Conservation (phyloP, 208 protist species). For the Eutreptiella sp. region DNA sequence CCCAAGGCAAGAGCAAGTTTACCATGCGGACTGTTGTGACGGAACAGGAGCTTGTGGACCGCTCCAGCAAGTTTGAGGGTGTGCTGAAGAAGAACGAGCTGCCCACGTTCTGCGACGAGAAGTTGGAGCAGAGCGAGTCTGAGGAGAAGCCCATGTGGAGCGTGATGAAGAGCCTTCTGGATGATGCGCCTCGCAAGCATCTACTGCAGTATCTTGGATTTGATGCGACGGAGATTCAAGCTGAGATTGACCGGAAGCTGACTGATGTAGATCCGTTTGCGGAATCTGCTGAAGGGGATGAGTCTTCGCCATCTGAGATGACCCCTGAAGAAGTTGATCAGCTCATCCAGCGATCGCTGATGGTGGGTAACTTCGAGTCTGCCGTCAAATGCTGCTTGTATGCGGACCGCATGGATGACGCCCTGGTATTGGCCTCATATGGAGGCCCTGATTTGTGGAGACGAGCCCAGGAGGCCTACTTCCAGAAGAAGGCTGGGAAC, state of each 20-base stretch:
- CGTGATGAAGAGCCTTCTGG: constrained; percentile 39
- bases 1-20: not conserved
- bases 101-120: constrained; percentile 38
- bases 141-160: constrained; percentile 37
- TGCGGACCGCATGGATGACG: constrained; percentile 44
- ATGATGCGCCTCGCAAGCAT: not conserved
- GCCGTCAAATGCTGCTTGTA: constrained; percentile 49
- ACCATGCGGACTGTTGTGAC: constrained; percentile 29
- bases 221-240: not conserved
- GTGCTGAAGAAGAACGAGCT: constrained; percentile 40
- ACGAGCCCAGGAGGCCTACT: constrained; percentile 41
- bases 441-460: constrained; percentile 43
- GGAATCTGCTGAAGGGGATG: not conserved
- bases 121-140: constrained; percentile 9
- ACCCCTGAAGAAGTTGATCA: not conserved
- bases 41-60: constrained; percentile 30
- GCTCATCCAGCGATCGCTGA: constrained; percentile 29
- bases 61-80: constrained; percentile 32
- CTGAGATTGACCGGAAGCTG: not conserved
- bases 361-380: constrained; percentile 44
- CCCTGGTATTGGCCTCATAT: constrained; percentile 47
- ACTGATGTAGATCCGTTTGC: not conserved
- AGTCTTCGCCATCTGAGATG: constrained; percentile 3
- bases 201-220: constrained; percentile 1
- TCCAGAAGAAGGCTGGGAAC: constrained; percentile 12